Percentiles rank a stretch among this genome's conserved stretches.
Evolutionary conservation across 805 yeast genomes (phyloP).

Genomic region (Allodekkera sacchari): DNA sequence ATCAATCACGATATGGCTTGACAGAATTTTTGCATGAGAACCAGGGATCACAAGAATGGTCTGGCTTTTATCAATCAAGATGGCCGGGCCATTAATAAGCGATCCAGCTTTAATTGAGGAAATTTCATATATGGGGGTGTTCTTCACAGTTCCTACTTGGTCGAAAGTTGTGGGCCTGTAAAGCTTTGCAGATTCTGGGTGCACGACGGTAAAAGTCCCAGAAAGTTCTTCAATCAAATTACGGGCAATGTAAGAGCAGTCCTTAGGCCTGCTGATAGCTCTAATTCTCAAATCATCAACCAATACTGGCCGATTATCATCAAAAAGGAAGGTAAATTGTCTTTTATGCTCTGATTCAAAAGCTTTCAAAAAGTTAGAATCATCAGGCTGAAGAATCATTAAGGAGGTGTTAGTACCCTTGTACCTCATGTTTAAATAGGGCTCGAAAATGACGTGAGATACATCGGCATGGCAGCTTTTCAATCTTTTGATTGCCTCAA

Average conservation of each 20-base stretch:
- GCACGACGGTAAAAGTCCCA: too few species aligned
- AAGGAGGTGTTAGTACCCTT: constrained; percentile 39
- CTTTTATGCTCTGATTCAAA: constrained; percentile 23
- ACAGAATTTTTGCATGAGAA: constrained; percentile 23
- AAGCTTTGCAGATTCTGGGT: too few species aligned
- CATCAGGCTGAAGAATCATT: constrained; percentile 19
- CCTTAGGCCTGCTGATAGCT: constrained; percentile 6
- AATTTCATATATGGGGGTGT: too few species aligned
- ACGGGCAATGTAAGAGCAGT: not conserved
- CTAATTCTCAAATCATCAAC: constrained; percentile 22
- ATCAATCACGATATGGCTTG: constrained; percentile 27
- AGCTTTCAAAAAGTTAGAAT: constrained; percentile 12
- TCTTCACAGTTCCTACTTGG: too few species aligned
- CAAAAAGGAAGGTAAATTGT: constrained; percentile 25
- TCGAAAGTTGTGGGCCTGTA: too few species aligned
- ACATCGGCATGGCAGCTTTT: constrained; percentile 18
- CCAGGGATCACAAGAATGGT: constrained; percentile 27
- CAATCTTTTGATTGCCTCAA: constrained; percentile 17
- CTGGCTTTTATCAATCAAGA: constrained; percentile 28
- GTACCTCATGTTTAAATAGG: constrained; percentile 62
- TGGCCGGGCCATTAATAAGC: constrained; percentile 40
- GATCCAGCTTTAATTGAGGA: constrained; percentile 39
- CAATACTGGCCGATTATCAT: constrained; percentile 19
- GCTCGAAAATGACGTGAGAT: constrained; percentile 8
- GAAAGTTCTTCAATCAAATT: too few species aligned